Base-by-base conservation (phyloP, 306 rosid species). In the Purshia tridentata region DNA sequence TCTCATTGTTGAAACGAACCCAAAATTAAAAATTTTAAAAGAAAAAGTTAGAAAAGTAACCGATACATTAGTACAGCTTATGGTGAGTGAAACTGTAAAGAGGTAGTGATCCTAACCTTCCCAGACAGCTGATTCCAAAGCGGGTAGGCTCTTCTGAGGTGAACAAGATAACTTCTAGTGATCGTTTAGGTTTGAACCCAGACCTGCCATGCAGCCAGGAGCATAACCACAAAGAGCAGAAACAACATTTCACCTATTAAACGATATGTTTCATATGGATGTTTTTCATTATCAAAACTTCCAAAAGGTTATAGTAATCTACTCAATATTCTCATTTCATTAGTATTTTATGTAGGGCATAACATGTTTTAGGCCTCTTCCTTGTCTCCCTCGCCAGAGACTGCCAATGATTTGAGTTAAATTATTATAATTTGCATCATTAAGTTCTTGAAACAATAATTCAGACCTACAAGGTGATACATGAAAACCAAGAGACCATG, bases 71-170 rank as follows among this genome's bases (percentile, higher is more conserved):
- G 68, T 16, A 83, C 72, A 73, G 72, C 57, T 42, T 56, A 20
- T 68, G 45, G 67, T 15, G 52, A 55, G 65, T 73, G 53, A 74
- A 58, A 76, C 12, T 35, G 40, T 77, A 35, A 23, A 12, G 23
- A 53, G 18, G 22, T 48, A 23, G 39, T 16, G 59, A 52, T 77
- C 45, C 88, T 81, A 65, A 93, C 98, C 98, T 93, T 86, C 97
- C 97, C 76, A 94, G 84, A 80, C 98, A 94, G 84, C 97, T 61
- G 76, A 94, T 88, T 67, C 96, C 98, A 83, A 86, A 94, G 79
- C 96, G 95, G 23, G 98, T 88, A 39, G 98, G 97, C 81, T 94
- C 98, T 87, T 94, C 98, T 15, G 98, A 94, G 63, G 98, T 94
- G 87, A 94, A 94, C 77, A 79, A 70, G 77, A 94, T 86, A 80